phyloP scores from a whole-genome alignment of 129 eudicot species.

The Chrysanthemum makinoi region DNA sequence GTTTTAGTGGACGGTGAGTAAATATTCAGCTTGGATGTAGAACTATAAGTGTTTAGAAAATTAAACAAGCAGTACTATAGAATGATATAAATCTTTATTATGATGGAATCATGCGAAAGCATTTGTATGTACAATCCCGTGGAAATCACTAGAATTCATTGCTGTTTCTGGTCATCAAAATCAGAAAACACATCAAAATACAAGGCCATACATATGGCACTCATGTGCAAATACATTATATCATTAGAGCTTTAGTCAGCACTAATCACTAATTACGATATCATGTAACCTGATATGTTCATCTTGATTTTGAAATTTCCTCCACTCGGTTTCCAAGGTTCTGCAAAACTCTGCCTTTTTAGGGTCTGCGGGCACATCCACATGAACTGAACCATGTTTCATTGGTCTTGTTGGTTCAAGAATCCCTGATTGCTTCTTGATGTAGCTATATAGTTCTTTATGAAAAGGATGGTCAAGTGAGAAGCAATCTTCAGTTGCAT shows the following conservation, averaged over 20 bases:
- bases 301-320: slow-evolving; percentile 40
- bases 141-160: slow-evolving; percentile 17
- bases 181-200: slow-evolving; percentile 29
- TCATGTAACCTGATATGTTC: slow-evolving; percentile 30
- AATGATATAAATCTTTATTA: slow-evolving; percentile 25
- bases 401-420: slow-evolving; percentile 33
- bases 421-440: slow-evolving; percentile 47
- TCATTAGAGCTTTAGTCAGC: neutral
- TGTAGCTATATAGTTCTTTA: slow-evolving; percentile 64
- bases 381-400: slow-evolving; percentile 62
- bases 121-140: slow-evolving; percentile 25
- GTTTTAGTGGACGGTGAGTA: neutral
- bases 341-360: slow-evolving; percentile 45
- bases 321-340: slow-evolving; percentile 52
- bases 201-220: slow-evolving; percentile 25
- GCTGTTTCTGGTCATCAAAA: slow-evolving; percentile 11
- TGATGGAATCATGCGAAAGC: slow-evolving; percentile 18
- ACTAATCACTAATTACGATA: slow-evolving; percentile 39
- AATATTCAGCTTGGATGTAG: slow-evolving; percentile 10
- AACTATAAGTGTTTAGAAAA: slow-evolving; percentile 7
- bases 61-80: slow-evolving; percentile 21
- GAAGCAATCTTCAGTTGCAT: slow-evolving; percentile 43
- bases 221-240: slow-evolving; percentile 13
- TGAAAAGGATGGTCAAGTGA: slow-evolving; percentile 67
- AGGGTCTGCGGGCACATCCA: slow-evolving; percentile 44